Evolutionary conservation across 2,329 filamentous ascomycete species (phyloP), one percentile per base, ranked within the genome.

Genomic region (Pochonia chlamydosporia): DNA sequence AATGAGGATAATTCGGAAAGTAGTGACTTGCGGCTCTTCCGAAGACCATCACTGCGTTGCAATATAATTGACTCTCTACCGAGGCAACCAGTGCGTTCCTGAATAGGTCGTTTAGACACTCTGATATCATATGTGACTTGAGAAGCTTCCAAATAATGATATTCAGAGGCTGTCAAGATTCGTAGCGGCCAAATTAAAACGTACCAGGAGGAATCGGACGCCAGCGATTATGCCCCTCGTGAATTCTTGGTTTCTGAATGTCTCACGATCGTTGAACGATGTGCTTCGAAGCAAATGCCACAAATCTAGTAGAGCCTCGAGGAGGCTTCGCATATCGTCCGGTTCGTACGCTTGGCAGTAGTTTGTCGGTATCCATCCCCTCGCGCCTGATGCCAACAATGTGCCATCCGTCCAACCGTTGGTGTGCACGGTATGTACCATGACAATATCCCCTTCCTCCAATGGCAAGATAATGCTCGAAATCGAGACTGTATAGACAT

Each of bases 321-420:
- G 74, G 20, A 99, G 75, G 53, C 82, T 90, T 46, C 84, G 81
- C 76, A 97, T 91, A 53, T 90, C 84, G 20, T 89, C 81, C 40
- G 92, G 89, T 55, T 96, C 89, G 64, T 96, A 99, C 9, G 89
- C 79, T 63, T 96, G 90, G 72, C 93, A 99, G 65, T 97, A 99
- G 67, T 99, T 99, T 7, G 93, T 99, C 3, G 93, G 93, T 50
- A 99, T 73, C 93, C 93, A 99, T 53, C 93, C 93, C 56, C 93
- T 80, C 43, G 87, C 86, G 23, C 92, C 92, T 3, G 90, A 89
- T 21, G 85, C 79, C 51, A 99, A 71, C 35, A 96, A 74, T 1
- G 93, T 99, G 43, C 93, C 93, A 65, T 99, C 93, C 26, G 93
- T 93, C 93, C 93, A 99, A 56, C 93, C 93, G 70, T 97, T 99